These are phyloP conservation scores for Iberis amara DNA, from an alignment of 441 rosid species.

Conservation along the genomic window DNA sequence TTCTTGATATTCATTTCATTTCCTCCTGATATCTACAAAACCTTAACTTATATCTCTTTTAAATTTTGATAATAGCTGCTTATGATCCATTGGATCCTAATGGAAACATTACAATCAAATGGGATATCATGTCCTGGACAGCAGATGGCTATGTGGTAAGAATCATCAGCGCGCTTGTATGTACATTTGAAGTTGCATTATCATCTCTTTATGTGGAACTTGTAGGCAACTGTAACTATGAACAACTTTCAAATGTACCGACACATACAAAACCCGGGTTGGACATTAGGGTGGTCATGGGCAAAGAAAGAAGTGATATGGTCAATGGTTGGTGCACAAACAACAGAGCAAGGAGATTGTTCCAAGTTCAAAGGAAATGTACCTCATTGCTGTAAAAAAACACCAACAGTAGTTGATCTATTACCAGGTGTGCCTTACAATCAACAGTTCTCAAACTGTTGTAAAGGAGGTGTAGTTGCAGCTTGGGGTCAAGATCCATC, in stretches of 20 bases:
- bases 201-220: no score
- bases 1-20: not conserved
- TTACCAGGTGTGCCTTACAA: constrained; percentile 57
- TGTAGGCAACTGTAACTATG: constrained; percentile 56
- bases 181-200: no score
- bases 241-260: constrained; percentile 61
- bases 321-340: constrained; percentile 53
- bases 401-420: constrained; percentile 52
- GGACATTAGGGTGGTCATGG: constrained; percentile 74
- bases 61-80: constrained; percentile 40
- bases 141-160: constrained; percentile 82
- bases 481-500: no score
- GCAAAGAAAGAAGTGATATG: constrained; percentile 71
- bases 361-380: constrained; percentile 52
- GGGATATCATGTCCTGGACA: constrained; percentile 67
- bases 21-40: not conserved
- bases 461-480: constrained; percentile 24
- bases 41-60: not conserved
- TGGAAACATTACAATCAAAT: constrained; percentile 70
- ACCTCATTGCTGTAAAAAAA: constrained; percentile 64
- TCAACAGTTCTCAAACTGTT: constrained; percentile 57
- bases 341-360: constrained; percentile 68
- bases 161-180: no score
- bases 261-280: constrained; percentile 58
- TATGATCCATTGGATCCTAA: constrained; percentile 55